These are phyloP conservation scores for Ophiostoma montium DNA, from an alignment of 2,329 filamentous ascomycete species.

Conservation along the genomic window DNA sequence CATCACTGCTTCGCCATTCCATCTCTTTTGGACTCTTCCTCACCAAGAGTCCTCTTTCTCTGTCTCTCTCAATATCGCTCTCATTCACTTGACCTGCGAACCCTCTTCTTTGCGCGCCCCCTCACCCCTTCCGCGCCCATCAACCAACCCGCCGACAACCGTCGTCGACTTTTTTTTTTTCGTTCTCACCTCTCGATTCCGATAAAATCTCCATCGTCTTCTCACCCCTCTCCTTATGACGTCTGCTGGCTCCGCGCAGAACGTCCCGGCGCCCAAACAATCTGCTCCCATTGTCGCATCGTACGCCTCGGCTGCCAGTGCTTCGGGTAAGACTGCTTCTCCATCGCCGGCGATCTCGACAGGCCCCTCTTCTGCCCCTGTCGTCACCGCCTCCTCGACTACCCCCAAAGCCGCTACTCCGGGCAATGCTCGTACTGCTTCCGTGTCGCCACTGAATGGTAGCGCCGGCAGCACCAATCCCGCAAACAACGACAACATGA, in stretches of 20 bases:
- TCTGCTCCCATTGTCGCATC: slow-evolving; percentile 25
- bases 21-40: neutral
- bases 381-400: slow-evolving; percentile 42
- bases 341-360: slow-evolving; percentile 47
- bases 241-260: slow-evolving; percentile 38
- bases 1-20: neutral
- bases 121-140: neutral
- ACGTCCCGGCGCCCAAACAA: neutral
- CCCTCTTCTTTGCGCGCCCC: neutral
- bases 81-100: slow-evolving; percentile 1
- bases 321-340: slow-evolving; percentile 43
- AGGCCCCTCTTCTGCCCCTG: slow-evolving; percentile 35
- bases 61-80: neutral
- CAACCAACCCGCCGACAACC: no score
- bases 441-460: slow-evolving; percentile 74
- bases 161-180: neutral
- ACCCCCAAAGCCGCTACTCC: slow-evolving; percentile 26
- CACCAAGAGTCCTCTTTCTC: neutral
- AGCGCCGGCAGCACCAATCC: slow-evolving; percentile 24
- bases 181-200: neutral
- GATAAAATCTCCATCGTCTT: neutral
- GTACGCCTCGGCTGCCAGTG: slow-evolving; percentile 54
- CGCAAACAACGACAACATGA: slow-evolving; percentile 9
- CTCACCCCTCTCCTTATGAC: slow-evolving; percentile 36
- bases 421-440: slow-evolving; percentile 49